Base-by-base conservation (phyloP, 371 early-diverging fungal species). In the Dichotomocladium elegans region DNA sequence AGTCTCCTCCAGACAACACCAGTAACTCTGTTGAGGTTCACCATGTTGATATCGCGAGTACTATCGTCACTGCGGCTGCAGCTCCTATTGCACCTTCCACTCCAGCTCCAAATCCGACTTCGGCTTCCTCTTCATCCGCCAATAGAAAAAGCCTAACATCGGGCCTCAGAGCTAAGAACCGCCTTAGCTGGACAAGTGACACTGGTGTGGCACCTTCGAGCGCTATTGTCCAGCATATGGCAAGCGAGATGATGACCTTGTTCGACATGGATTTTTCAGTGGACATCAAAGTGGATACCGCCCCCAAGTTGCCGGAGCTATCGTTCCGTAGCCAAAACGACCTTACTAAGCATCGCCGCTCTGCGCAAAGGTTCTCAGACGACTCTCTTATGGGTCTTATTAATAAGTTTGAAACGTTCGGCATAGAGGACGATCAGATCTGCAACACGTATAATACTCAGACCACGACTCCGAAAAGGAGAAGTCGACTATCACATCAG, bases 251-350 rank as follows among this genome's bases (percentile, higher is more conserved):
- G 26, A 77, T 74, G 72, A 72, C 61, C 34, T 43, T 77, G 25
- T 77, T 77, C 59, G 74, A 77, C 55, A 77, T 77, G 78, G 78
- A 77, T 17, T 77, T 77, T 30, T 58, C 66, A 14, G 61, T 77
- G 14, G 77, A 77, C 47, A 70, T 74, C 14, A 63, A 72, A 17
- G 50, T 70, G 2, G 61, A 64, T 33, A 66, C 70, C 11, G 69
- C 72, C 4, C 74, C 72, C 6, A 64, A 62, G 40, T 60, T 70
- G 43, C 77, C 72, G 9, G 70, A 69, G 33, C 51, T 73, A 29
- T 64, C 72, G 51, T 71, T 24, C 51, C 26, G 24, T 19, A 47
- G 46, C 26, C 19, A 49, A 37, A 25, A 43, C 19, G 48, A 43
- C 40, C 8, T 53, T 48, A n/a, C n/a, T n/a, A n/a, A n/a, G n/a